A percentile compares a stretch with the other conserved stretches of the same genome.
phyloP scores from a whole-genome alignment of 176 grass and related monocot genomes.

The Bolboschoenus planiculmis region DNA sequence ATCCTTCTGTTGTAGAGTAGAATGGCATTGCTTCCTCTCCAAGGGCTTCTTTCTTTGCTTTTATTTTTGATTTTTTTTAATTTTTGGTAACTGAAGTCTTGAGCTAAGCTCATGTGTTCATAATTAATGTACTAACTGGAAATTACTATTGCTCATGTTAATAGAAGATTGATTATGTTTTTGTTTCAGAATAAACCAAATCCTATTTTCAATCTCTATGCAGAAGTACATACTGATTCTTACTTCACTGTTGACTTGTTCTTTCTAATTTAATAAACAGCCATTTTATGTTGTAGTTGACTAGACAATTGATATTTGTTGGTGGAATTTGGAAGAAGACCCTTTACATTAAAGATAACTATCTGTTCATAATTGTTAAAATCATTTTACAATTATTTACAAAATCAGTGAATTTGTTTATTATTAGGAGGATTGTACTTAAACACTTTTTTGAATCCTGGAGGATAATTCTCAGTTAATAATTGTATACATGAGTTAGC shows the following conservation, averaged over 20 bases:
- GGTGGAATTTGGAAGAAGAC: neutral
- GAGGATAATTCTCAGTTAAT: neutral
- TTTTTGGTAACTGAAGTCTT: neutral
- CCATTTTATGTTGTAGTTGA: neutral
- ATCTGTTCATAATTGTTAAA: neutral
- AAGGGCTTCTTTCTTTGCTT: neutral
- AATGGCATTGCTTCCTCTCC: neutral
- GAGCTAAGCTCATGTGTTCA: constrained; percentile 16
- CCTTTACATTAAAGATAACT: neutral
- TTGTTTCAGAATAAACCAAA: neutral
- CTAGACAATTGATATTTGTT: neutral
- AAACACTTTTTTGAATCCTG: neutral
- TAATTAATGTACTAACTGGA: constrained; percentile 7
- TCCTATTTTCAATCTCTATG: neutral
- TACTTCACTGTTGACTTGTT: neutral
- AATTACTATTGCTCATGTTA: neutral
- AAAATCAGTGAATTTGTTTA: neutral
- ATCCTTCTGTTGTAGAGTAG: constrained; percentile 5
- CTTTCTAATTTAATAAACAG: neutral
- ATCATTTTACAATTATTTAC: neutral
- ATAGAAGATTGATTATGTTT: neutral
- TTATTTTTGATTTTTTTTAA: neutral
- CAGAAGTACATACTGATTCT: neutral
- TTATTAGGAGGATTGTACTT: neutral
- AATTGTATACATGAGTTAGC: neutral